These are phyloP conservation scores for Suillus clintonianus DNA, from an alignment of 768 basidiomycete genomes.

Conservation along the genomic window DNA sequence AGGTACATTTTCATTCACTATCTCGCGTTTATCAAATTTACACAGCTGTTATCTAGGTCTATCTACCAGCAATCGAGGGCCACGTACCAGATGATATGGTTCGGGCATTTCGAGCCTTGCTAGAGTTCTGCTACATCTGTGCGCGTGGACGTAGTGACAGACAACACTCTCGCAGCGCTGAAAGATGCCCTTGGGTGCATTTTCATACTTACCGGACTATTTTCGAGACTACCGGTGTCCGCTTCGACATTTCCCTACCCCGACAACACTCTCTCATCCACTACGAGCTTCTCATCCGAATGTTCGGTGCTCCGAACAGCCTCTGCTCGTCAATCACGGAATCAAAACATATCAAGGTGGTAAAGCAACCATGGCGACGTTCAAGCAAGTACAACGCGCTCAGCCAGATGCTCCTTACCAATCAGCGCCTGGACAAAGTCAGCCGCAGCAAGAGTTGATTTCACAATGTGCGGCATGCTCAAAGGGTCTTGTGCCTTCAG, in stretches of 20 bases:
- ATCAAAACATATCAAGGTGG: neutral
- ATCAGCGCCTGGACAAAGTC: conserved; percentile 19
- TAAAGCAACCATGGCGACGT: neutral
- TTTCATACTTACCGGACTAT: conserved; percentile 8
- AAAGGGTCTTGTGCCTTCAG: conserved; percentile 10
- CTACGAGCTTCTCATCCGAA: conserved; percentile 3
- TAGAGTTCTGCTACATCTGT: conserved; percentile 32
- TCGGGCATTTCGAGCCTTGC: conserved; percentile 18
- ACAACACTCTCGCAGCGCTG: conserved; percentile 7
- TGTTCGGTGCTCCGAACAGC: neutral
- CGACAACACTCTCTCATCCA: conserved; percentile 19
- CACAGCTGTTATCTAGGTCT: conserved; percentile 24
- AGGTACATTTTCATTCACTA: conserved; percentile 1
- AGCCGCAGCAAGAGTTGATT: conserved; percentile 18
- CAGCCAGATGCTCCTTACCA: neutral
- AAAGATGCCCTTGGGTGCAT: conserved; percentile 3
- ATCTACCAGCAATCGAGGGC: conserved; percentile 30
- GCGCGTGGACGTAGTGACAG: conserved; percentile 7
- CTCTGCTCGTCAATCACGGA: conserved; percentile 9
- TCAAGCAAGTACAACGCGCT: neutral
- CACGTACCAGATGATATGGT: conserved; percentile 33
- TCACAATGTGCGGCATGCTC: conserved; percentile 23
- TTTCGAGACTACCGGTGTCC: conserved; percentile 14
- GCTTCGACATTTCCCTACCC: conserved; percentile 13
- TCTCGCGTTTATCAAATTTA: neutral